Evolutionary conservation across 306 rosid species (phyloP).

Genomic region (Acacia melanoxylon): DNA sequence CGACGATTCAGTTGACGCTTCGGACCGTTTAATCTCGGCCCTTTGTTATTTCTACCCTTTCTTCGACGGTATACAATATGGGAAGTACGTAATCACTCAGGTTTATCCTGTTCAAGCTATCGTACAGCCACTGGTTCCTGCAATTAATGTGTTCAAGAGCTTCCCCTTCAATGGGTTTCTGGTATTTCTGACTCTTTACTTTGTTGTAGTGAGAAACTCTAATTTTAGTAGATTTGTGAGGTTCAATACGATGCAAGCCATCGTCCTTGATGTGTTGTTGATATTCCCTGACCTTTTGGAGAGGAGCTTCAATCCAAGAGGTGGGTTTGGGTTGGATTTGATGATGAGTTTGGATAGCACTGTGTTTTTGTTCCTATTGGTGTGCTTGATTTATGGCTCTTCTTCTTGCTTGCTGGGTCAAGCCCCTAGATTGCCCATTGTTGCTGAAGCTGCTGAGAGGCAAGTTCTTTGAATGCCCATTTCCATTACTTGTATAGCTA

Average conservation of each 20-base stretch:
- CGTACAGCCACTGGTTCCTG: conserved; percentile 76
- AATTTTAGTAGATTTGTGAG: conserved; percentile 88
- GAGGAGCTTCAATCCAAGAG: conserved; percentile 78
- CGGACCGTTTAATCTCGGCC: conserved; percentile 87
- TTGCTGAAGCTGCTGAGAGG: conserved; percentile 97
- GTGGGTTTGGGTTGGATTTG: conserved; percentile 84
- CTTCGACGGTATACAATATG: conserved; percentile 88
- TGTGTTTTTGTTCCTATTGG: conserved; percentile 79
- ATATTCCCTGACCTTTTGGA: conserved; percentile 89
- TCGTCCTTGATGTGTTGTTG: conserved; percentile 88
- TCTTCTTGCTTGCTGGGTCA: conserved; percentile 90
- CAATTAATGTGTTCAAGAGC: conserved; percentile 83
- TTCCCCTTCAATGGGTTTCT: conserved; percentile 85
- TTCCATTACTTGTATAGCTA: conserved; percentile 41
- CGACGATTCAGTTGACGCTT: conserved; percentile 60
- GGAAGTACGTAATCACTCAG: conserved; percentile 78
- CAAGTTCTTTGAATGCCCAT: conserved; percentile 64
- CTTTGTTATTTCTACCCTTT: conserved; percentile 89
- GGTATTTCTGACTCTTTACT: conserved; percentile 82
- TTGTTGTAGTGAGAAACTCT: conserved; percentile 87
- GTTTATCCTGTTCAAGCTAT: conserved; percentile 70
- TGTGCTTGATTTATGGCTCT: conserved; percentile 84
- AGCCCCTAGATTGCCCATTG: conserved; percentile 86
- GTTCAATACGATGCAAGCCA: conserved; percentile 97
- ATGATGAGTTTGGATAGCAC: conserved; percentile 95